Percentiles rank a stretch among this genome's conserved stretches.
These are phyloP conservation scores for Exserohilum turcica DNA, from an alignment of 2,329 filamentous ascomycete species.

Conservation along the genomic window DNA sequence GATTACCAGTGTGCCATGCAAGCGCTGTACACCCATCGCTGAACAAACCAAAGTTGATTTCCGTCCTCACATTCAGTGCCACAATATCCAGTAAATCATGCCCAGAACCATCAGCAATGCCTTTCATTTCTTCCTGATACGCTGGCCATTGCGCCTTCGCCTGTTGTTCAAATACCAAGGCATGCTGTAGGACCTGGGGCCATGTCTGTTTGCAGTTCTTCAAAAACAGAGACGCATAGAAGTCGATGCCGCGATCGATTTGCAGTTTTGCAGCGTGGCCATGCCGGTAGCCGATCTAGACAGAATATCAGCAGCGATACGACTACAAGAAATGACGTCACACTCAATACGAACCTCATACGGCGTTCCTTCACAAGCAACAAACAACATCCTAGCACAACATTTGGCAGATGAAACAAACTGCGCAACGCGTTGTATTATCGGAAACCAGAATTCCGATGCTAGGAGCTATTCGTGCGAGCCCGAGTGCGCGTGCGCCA, in stretches of 20 bases:
- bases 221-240: conserved; percentile 56
- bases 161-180: conserved; percentile 54
- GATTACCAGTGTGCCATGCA: conserved; percentile 49
- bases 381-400: conserved; percentile 41
- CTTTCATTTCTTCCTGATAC: conserved; percentile 55
- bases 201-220: conserved; percentile 55
- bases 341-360: conserved; percentile 45
- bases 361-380: conserved; percentile 51
- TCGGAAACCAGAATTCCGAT: background rate
- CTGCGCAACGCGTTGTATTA: background rate
- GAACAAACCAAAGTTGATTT: conserved; percentile 63
- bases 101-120: conserved; percentile 59
- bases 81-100: conserved; percentile 58
- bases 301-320: background rate
- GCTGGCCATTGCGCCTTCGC: conserved; percentile 52
- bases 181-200: conserved; percentile 53
- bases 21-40: conserved; percentile 64
- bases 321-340: conserved; percentile 21
- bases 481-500: background rate
- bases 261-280: conserved; percentile 49
- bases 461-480: background rate
- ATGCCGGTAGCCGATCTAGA: conserved; percentile 57
- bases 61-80: conserved; percentile 62
- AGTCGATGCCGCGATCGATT: conserved; percentile 51
- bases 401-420: background rate